Evolutionary conservation across 805 yeast species (phyloP).

Genomic region (Candida lessepsii): DNA sequence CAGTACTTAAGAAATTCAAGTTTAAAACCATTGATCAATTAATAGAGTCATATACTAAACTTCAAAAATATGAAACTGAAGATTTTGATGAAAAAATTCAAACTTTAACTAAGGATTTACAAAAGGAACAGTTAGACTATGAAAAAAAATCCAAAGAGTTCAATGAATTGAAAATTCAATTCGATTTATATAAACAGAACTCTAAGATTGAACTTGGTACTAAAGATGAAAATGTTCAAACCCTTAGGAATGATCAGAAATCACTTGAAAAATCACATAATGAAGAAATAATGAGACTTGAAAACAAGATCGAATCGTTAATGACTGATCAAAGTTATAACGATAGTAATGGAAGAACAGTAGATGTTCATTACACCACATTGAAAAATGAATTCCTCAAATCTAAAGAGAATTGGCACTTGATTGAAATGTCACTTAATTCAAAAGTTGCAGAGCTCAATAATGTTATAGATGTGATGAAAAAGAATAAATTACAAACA

Average conservation of each 20-base stretch:
- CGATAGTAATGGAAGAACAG: slow-evolving; percentile 13
- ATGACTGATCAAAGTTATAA: slow-evolving; percentile 47
- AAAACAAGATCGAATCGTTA: slow-evolving; percentile 65
- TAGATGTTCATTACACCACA: slow-evolving; percentile 47
- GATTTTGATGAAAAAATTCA: slow-evolving; percentile 18
- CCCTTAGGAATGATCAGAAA: slow-evolving; percentile 28
- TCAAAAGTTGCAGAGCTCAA: slow-evolving; percentile 41
- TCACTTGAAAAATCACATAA: slow-evolving; percentile 32
- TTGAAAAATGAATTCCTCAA: slow-evolving; percentile 70
- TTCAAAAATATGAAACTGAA: slow-evolving; percentile 14
- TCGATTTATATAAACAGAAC: slow-evolving; percentile 30
- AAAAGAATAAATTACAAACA: slow-evolving; percentile 28
- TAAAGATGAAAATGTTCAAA: slow-evolving; percentile 32
- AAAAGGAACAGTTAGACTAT: slow-evolving; percentile 23
- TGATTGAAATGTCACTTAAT: slow-evolving; percentile 68
- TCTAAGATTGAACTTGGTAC: slow-evolving; percentile 32
- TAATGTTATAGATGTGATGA: slow-evolving; percentile 26
- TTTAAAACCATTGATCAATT: slow-evolving; percentile 30
- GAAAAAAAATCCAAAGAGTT: slow-evolving; percentile 23
- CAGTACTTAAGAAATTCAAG: slow-evolving; percentile 25
- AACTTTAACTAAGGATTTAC: slow-evolving; percentile 23
- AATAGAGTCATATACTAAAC: slow-evolving; percentile 17
- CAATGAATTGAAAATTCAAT: slow-evolving; percentile 32
- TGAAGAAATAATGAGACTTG: slow-evolving; percentile 56
- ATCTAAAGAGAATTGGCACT: slow-evolving; percentile 80